These are phyloP conservation scores for Sextonia rubra DNA, from an alignment of 164 flowering plant genomes.

Conservation along the genomic window DNA sequence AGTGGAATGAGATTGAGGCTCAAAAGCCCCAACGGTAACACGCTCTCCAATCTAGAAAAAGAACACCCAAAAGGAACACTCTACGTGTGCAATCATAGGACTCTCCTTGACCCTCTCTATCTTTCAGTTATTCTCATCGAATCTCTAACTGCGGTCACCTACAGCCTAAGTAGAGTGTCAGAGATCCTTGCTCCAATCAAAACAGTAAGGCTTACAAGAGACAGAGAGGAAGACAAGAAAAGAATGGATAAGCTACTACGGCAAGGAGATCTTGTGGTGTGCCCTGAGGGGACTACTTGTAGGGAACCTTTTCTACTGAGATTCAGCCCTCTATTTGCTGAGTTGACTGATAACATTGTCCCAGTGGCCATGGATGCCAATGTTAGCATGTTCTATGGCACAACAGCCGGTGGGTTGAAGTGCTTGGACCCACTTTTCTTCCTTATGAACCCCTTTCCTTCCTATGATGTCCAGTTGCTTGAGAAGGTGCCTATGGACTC, in stretches of 20 bases:
- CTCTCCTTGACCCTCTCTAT: conserved; percentile 41
- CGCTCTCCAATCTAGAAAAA: not conserved
- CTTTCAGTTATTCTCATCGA: conserved; percentile 11
- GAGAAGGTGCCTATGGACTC: conserved; percentile 15
- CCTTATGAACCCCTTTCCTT: conserved; percentile 31
- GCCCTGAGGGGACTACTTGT: conserved; percentile 47
- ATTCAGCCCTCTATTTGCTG: conserved; percentile 42
- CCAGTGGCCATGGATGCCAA: conserved; percentile 30
- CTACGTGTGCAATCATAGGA: conserved; percentile 66
- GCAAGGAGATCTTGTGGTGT: conserved; percentile 36
- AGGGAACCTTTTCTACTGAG: conserved; percentile 39
- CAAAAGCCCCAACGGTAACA: not conserved
- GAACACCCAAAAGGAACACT: conserved; percentile 22
- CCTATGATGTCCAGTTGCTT: conserved; percentile 22
- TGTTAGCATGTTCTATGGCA: conserved; percentile 37
- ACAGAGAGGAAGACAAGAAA: conserved; percentile 24
- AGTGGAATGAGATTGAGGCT: conserved; percentile 18
- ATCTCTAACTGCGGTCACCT: conserved; percentile 26
- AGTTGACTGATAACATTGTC: conserved; percentile 29
- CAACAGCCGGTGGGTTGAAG: conserved; percentile 35
- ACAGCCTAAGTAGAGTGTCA: conserved; percentile 24
- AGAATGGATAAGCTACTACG: conserved; percentile 24
- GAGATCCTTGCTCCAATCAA: conserved; percentile 32
- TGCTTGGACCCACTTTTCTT: conserved; percentile 36
- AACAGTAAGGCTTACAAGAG: conserved; percentile 29